phyloP scores from a whole-genome alignment of 1,139 yeast genomes.

The Arxiozyma slooffiae region DNA sequence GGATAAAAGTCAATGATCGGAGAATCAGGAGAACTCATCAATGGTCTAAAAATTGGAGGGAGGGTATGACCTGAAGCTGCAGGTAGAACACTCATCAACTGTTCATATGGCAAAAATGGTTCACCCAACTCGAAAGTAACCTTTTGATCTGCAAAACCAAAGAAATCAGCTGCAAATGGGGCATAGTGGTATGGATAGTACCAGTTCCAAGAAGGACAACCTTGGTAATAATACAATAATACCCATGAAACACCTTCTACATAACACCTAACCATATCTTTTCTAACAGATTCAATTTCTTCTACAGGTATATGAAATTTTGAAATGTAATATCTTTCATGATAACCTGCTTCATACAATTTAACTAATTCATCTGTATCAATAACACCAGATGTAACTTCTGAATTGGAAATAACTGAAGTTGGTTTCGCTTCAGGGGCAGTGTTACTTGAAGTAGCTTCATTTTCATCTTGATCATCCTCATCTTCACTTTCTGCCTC shows the following conservation, averaged over 20 bases:
- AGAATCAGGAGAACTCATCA: conserved; percentile 73
- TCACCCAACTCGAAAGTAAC: conserved; percentile 58
- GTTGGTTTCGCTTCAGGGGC: conserved; percentile 11
- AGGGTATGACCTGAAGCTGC: conserved; percentile 91
- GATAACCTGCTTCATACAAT: conserved; percentile 82
- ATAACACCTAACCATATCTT: conserved; percentile 59
- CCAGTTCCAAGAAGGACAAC: conserved; percentile 99
- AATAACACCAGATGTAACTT: conserved; percentile 26
- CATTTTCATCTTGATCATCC: conserved; percentile 7
- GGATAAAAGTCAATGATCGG: conserved; percentile 91
- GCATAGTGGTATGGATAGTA: conserved; percentile 96
- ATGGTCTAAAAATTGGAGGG: conserved; percentile 71
- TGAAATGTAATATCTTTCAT: conserved; percentile 64
- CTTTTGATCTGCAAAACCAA: conserved; percentile 47
- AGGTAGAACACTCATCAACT: conserved; percentile 93
- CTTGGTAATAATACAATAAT: conserved; percentile 84
- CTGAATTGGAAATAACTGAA: conserved; percentile 26
- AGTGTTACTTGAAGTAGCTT: not conserved
- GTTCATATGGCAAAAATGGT: conserved; percentile 92
- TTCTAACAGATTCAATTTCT: conserved; percentile 47
- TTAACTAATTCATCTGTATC: conserved; percentile 52
- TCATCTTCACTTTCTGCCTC: conserved; percentile 19
- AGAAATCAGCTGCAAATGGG: conserved; percentile 88
- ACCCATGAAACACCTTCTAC: conserved; percentile 97
- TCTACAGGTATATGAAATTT: conserved; percentile 56